Percentiles rank a stretch among this genome's conserved stretches.
Conservation (phyloP, 1,284 basidiomycete genomes). For the Golubevia sp. region DNA sequence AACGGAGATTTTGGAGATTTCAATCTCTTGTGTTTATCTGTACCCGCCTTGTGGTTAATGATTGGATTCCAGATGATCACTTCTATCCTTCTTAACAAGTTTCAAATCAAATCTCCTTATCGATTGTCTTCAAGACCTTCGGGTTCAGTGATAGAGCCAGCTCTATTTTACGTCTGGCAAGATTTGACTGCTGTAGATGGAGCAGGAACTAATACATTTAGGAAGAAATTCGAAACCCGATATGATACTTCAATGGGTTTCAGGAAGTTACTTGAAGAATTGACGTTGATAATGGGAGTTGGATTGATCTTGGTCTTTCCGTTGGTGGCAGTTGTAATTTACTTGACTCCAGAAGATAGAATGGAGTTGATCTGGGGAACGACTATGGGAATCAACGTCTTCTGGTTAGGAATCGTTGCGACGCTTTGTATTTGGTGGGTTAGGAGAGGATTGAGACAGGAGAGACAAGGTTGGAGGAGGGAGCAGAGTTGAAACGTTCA, state of each 20-base stretch:
- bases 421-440: neutral
- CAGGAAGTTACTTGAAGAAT: neutral
- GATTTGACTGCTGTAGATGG: slow-evolving; percentile 49
- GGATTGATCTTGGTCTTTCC: neutral
- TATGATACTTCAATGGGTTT: neutral
- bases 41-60: too few species aligned
- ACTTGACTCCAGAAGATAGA: neutral
- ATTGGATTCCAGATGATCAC: too few species aligned
- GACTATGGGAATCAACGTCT: neutral
- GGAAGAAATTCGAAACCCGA: neutral
- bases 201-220: neutral
- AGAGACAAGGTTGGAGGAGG: neutral
- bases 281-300: neutral
- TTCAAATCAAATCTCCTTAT: too few species aligned
- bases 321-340: neutral
- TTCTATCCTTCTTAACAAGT: too few species aligned
- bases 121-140: too few species aligned
- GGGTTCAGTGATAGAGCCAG: too few species aligned
- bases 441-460: neutral
- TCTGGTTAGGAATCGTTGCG: neutral
- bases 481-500: too few species aligned
- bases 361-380: neutral
- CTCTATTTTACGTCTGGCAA: too few species aligned
- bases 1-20: too few species aligned
- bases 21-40: too few species aligned